Evolutionary conservation across 164 flowering plant species (phyloP), one percentile per base, ranked within the genome.

Genomic region (Chimonanthus praecox): DNA sequence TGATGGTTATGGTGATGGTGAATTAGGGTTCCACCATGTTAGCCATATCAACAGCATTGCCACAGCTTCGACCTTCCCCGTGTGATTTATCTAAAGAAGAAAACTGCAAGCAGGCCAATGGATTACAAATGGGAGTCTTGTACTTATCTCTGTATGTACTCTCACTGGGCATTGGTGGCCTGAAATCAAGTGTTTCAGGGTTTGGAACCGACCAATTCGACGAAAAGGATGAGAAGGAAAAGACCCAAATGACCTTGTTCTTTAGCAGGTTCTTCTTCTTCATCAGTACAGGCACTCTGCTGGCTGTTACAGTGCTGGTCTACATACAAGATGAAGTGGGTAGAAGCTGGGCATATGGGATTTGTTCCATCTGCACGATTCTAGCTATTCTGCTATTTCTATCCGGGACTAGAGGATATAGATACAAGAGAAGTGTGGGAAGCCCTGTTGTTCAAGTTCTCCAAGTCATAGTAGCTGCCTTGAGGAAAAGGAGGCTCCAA

Each of bases 201-300:
- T 94, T 94, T 64, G 97, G 98, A 68, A 83, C 89, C 0, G 98
- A 94, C 68, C 98, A 94, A 54, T 92, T 94, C 70, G 97, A 92
- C 43, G 98, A 88, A 21, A 89, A 80, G 54, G 91, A 89, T 18
- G 87, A 86, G 21, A 86, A 85, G 72, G 97, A 92, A 74, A 90
- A 86, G 71, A 66, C 90, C 7, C 89, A 89, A 60, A 89, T 88
- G 97, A 82, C 89, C 9, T 87, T 70, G 71, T 94, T 94, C 89
- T 94, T 94, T 84, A 85, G 84, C 77, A 81, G 98, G 75, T 94
- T 92, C 83, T 84, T 92, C 83, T 86, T 94, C 80, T 84, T 90
- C 83, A 85, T 94, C 33, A 89, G 91, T 81, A 73, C 71, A 0
- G 97, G 97, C 7, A 88, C 97, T 43, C 71, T 94, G 47, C 71